Evolutionary conservation across 805 yeast species (phyloP), one percentile per base, ranked within the genome.

Genomic region (Kodamaea leandrae): DNA sequence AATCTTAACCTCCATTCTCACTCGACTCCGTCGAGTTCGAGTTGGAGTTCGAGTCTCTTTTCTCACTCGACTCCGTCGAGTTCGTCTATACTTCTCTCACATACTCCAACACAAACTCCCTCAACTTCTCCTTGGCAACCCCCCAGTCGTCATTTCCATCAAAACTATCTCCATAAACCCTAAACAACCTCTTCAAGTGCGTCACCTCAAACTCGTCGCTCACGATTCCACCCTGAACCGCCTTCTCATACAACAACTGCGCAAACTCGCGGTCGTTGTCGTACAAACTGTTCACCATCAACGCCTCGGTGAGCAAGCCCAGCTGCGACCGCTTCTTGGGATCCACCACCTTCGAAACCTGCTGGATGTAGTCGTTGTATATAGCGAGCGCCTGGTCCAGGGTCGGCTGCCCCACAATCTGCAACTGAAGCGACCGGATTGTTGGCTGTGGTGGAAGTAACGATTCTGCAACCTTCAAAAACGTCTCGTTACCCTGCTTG

Each of bases 211-310:
- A 49, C 20, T 69, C 75, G 24, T 74, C 70, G 12, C 50, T 49
- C 2, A 77, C 29, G 9, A 61, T 43, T 4, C 45, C 61, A 40
- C 66, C 70, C 26, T 58, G 61, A 0, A 64, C 50, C 0, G 78
- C 74, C 47, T 74, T 76, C 32, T 77, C 80, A 45, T 68, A 63
- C 9, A 77, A 53, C 32, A 76, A 68, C 40, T 66, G 61, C 0
- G 82, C 81, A 56, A 79, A 77, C 44, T 74, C 78, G 32, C 82
- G 57, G 52, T 79, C 82, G 32, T 66, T 60, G 27, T 66, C 63
- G 15, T 66, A 64, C 26, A 79, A 53, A 41, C 55, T 64, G 0
- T 73, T 68, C 12, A 74, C 46, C 20, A 78, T 56, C 27, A 78
- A 51, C 2, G 78, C 57, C 46, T 78, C 79, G 1, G 77, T 70